Base-by-base conservation (phyloP, 148 eudicot genomes). In the Chenopodium album region DNA sequence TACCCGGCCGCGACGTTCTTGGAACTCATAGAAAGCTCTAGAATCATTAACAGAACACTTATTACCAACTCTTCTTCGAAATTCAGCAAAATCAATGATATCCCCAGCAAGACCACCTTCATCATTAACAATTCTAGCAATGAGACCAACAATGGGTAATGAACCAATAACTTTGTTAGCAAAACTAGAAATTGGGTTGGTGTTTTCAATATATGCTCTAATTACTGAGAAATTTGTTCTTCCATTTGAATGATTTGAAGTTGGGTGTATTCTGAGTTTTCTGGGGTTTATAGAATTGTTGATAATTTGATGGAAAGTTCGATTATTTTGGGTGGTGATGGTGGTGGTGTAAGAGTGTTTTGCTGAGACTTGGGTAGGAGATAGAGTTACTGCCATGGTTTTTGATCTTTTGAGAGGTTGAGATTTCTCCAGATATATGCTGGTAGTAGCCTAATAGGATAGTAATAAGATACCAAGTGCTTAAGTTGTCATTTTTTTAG, bases 91-190 rank as follows among this genome's bases (percentile, higher is more conserved):
- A 82, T 94, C 98, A 66, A 94, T 79, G 12, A 87, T 88, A 71
- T 94, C 98, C 20, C 90, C 90, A 76, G 92, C 98, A 67, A 94
- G 80, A 2, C 98, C 98, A 22, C 98, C 98, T 84, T 91, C 96
- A 70, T 92, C 96, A 48, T 83, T 94, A 0, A 88, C 46, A 76
- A 94, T 89, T 66, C 98, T 85, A 32, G 98, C 96, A 1, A 94
- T 75, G 32, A 94, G 91, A 6, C 98, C 98, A 54, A 94, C 62
- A 1, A 94, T 86, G 31, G 98, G 98, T 13, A 94, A 86, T n/a
- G 98, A 85, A 3, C 96, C 98, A 48, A 94, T 89, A 46, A 94
- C 89, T 83, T 92, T 94, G 29, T 82, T 89, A 9, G 85, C 94
- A 9, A 94, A 91, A 54, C 89, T 88, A 9, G 98, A 79, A 1